Conservation (phyloP, 805 yeast species). For the Nakazawaea wyomingensis region DNA sequence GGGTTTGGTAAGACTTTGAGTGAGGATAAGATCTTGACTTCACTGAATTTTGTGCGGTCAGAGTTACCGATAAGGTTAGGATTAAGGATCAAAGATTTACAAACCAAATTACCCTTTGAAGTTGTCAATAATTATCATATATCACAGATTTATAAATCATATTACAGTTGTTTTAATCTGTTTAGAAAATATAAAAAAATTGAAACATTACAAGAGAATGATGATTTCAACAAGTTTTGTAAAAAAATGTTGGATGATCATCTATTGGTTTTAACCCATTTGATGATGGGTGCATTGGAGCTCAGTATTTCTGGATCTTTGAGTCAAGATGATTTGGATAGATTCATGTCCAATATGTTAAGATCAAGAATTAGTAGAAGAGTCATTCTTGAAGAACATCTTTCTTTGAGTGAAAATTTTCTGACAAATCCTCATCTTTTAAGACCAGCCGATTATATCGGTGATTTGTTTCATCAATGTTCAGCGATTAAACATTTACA, state of each 20-base stretch:
- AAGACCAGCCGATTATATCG: constrained; percentile 51
- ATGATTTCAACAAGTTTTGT: constrained; percentile 60
- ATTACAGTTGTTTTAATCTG: constrained; percentile 81
- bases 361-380: constrained; percentile 87
- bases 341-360: constrained; percentile 68
- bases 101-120: constrained; percentile 67
- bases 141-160: constrained; percentile 82
- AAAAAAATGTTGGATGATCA: constrained; percentile 70
- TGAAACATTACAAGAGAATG: constrained; percentile 68
- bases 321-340: constrained; percentile 62
- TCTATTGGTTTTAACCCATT: constrained; percentile 74
- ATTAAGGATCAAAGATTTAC: constrained; percentile 72
- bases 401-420: constrained; percentile 54
- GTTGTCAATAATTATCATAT: constrained; percentile 83
- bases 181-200: constrained; percentile 72
- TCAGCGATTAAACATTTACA: constrained; percentile 64
- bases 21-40: constrained; percentile 67
- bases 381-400: constrained; percentile 87
- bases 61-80: constrained; percentile 86
- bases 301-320: constrained; percentile 55
- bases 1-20: constrained; percentile 80
- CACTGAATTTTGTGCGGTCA: constrained; percentile 84
- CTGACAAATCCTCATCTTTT: constrained; percentile 36
- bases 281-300: constrained; percentile 91
- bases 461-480: constrained; percentile 81